Percentiles rank a stretch among this genome's conserved stretches.
phyloP scores from a whole-genome alignment of 2,329 filamentous ascomycete genomes.

The Fusarium mangiferae region DNA sequence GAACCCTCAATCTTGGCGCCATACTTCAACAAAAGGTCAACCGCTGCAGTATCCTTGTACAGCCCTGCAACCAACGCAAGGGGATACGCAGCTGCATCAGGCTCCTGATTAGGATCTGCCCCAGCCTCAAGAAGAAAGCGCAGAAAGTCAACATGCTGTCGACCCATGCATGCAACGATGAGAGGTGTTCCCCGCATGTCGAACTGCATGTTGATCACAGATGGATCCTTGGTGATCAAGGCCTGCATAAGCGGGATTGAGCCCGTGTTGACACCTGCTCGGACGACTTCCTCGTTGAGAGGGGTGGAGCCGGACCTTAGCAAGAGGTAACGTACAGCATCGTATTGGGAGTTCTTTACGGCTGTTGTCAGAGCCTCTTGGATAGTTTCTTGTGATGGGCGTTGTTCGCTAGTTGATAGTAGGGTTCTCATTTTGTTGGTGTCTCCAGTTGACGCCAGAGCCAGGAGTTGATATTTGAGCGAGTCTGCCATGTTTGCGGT shows the following conservation, averaged over 20 bases:
- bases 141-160: neutral
- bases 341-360: neutral
- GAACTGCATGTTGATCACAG: conserved; percentile 1
- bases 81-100: neutral
- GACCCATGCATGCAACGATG: neutral
- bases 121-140: neutral
- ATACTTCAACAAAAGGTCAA: neutral
- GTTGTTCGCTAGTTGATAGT: rapidly evolving
- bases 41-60: neutral
- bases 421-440: neutral
- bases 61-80: neutral
- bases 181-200: neutral
- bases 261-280: neutral
- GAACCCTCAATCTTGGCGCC: neutral
- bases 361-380: neutral
- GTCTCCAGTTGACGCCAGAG: neutral
- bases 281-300: neutral
- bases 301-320: rapidly evolving
- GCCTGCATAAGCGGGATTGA: neutral
- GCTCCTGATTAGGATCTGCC: neutral
- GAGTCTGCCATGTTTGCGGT: rapidly evolving
- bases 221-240: neutral
- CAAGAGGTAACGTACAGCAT: neutral
- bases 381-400: neutral
- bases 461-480: neutral